Evolutionary conservation across 148 eudicot genomes (phyloP), one percentile per base, ranked within the genome.

Genomic region (Rhododendron kiyosumense): DNA sequence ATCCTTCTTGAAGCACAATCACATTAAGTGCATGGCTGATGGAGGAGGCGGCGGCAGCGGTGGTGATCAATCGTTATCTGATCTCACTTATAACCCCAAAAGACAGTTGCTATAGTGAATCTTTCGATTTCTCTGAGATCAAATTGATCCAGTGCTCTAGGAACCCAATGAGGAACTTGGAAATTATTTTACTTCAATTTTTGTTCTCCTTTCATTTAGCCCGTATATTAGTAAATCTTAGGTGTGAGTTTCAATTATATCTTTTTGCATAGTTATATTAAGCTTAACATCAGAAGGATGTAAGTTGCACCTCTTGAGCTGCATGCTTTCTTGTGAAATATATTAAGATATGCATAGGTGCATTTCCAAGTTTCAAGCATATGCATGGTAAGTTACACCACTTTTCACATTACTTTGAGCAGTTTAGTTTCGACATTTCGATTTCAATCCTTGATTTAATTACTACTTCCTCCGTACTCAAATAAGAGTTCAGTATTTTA

Each of bases 1-100:
- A 94, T 97, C 85, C 99, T 97, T 86, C 94, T 97, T 28, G 98
- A 95, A 90, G 92, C 96, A 73, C 96, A 94, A 79, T 89, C 92
- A 41, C 98, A 92, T 80, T 94, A 85, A 94, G 77, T 41, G 24
- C 18, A 69, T 69, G 36, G 48, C 22, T 13, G 45, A 80, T 7
- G 22, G 43, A 20, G 85, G 18, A 41, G 85, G 41, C 6, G 85
- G 41, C 13, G 10, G 36, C 46, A 28, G 11, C 15, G 20, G 36
- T 7, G 2, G 76, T 32, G 20, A 71, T 71, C 76, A 4, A 32
- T 71, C 17, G 3, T 71, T 4, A 71, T 30, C 76, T 71, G 76
- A 32, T 71, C 38, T 30, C 76, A 32, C 41, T 18, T 17, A 0
- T 26, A 43, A 52, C 49, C 10, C 79, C 43, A 0, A 28, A 59